These are phyloP conservation scores for Cutaneotrichosporon sp. DNA, from an alignment of 1,284 basidiomycete genomes.

Conservation along the genomic window DNA sequence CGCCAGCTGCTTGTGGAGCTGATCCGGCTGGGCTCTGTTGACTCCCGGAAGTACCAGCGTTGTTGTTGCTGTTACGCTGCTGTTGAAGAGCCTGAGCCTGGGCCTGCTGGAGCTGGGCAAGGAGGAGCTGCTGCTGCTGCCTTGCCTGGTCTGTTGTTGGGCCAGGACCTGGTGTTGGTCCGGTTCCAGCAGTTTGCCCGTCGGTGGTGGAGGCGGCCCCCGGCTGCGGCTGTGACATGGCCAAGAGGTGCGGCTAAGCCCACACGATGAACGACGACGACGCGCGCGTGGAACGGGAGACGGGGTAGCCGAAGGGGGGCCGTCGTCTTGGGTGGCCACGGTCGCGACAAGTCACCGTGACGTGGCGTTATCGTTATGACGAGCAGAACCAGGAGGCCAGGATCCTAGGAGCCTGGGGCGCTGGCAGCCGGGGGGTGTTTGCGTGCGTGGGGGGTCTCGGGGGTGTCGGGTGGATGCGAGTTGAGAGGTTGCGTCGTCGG, in stretches of 20 bases:
- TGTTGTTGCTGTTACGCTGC: slow-evolving; percentile 6
- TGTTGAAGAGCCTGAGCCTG: background rate
- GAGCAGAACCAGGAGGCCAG: background rate
- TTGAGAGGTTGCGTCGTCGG: background rate
- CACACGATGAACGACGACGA: background rate
- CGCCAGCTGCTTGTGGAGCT: background rate
- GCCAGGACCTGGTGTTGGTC: slow-evolving; percentile 5
- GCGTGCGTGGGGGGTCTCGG: too few relatives aligned
- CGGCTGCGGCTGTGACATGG: slow-evolving; percentile 5
- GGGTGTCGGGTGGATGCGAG: background rate
- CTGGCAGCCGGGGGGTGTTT: too few relatives aligned
- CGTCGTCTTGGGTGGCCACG: background rate
- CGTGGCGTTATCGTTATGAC: background rate
- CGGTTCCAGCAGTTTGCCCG: background rate
- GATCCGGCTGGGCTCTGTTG: background rate
- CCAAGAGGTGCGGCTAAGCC: background rate
- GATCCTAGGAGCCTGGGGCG: too few relatives aligned
- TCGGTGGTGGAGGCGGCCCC: slow-evolving; percentile 5
- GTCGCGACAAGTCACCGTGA: background rate
- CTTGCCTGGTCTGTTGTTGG: background rate
- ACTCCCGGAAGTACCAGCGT: background rate
- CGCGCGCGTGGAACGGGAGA: background rate
- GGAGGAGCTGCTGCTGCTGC: background rate
- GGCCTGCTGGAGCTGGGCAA: too few relatives aligned
- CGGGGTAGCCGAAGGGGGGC: too few relatives aligned